Conservation (phyloP, 2,329 filamentous ascomycete species). For the Sporothrix variecibatus region DNA sequence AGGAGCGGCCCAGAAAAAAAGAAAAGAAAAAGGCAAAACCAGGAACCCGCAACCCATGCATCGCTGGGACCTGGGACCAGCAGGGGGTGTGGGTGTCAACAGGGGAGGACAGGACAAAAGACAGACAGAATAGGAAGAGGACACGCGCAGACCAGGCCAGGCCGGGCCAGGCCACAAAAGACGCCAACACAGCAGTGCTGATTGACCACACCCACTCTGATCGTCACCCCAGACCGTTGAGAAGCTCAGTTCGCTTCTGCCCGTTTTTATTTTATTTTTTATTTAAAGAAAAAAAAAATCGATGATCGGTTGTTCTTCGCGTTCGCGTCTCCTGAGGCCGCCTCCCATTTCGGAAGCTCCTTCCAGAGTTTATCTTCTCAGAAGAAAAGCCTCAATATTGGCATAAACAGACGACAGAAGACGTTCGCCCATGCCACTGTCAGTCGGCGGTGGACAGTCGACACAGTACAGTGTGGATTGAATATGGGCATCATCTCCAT, state of each 20-base stretch:
- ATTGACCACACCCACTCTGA: neutral
- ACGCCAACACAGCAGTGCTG: conserved; percentile 14
- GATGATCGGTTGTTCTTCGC: neutral
- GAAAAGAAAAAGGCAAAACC: conserved; percentile 16
- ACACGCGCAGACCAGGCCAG: neutral
- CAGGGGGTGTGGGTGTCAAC: conserved; percentile 7
- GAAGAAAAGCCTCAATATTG: neutral
- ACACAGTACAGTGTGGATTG: neutral
- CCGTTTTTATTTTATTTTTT: neutral
- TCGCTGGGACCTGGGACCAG: conserved; percentile 17
- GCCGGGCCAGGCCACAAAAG: conserved; percentile 8
- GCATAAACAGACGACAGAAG: neutral
- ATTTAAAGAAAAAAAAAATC: neutral
- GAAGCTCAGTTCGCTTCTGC: neutral
- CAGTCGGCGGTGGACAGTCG: neutral
- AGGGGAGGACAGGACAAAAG: neutral
- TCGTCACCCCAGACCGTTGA: neutral
- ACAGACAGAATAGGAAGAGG: neutral
- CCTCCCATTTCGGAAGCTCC: neutral
- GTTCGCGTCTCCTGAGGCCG: neutral
- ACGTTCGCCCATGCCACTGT: neutral
- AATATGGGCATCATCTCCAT: neutral
- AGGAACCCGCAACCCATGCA: conserved; percentile 30
- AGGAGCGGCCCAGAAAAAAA: neutral
- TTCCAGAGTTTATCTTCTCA: neutral